Evolutionary conservation across 2,329 filamentous ascomycete genomes (phyloP).

Genomic region (Sclerotinia sclerotiorum): DNA sequence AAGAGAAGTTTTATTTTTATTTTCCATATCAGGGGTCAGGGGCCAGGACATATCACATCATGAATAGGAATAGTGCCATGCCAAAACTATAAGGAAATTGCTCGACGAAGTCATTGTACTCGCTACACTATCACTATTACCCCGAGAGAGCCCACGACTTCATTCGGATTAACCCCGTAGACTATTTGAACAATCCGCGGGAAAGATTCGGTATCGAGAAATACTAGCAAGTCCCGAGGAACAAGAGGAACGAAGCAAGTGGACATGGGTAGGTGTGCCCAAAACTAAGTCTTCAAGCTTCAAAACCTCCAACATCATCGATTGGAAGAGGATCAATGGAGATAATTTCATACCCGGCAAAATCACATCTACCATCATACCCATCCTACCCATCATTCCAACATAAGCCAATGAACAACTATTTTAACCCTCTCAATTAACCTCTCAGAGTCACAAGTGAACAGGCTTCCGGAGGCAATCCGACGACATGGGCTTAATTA

Average conservation of each 20-base stretch:
- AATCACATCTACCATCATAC: neutral
- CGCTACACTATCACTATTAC: neutral
- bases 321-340: neutral
- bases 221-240: neutral
- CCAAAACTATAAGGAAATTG: slow-evolving; percentile 2
- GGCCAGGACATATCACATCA: neutral
- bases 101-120: neutral
- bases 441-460: slow-evolving; percentile 6
- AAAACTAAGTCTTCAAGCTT: neutral
- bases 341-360: neutral
- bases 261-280: neutral
- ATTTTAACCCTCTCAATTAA: neutral
- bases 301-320: neutral
- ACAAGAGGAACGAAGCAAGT: neutral
- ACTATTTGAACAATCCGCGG: neutral
- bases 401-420: neutral
- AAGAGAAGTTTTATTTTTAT: neutral
- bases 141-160: neutral
- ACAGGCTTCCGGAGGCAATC: slow-evolving; percentile 19
- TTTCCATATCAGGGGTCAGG: neutral
- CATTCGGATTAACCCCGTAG: neutral
- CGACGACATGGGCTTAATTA: slow-evolving; percentile 6
- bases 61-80: neutral
- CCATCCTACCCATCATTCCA: neutral
- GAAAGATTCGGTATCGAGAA: slow-evolving; percentile 1